These are phyloP conservation scores for Ailanthus altissimus DNA, from an alignment of 345 rosid species.

Conservation along the genomic window DNA sequence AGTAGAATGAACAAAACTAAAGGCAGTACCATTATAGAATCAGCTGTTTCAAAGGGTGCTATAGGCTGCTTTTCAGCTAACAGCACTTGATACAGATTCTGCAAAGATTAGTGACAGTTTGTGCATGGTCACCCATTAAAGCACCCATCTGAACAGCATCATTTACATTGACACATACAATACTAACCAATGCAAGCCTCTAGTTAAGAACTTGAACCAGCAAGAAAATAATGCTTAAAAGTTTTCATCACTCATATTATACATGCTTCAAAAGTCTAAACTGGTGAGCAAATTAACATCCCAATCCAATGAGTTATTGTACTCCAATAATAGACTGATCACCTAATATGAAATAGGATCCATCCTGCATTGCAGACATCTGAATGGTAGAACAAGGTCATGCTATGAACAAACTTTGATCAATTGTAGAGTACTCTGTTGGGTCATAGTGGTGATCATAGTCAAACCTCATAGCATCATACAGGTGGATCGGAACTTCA, in stretches of 20 bases:
- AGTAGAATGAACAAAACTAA: background rate
- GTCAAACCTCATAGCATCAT: slow-evolving; percentile 56
- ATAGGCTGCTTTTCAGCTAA: too few relatives aligned
- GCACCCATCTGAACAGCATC: slow-evolving; percentile 11
- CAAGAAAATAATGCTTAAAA: slow-evolving; percentile 33
- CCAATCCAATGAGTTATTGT: slow-evolving; percentile 28
- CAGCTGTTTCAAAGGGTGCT: background rate
- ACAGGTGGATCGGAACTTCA: slow-evolving; percentile 54
- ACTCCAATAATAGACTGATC: slow-evolving; percentile 22
- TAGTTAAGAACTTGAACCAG: slow-evolving; percentile 24
- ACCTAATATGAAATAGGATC: slow-evolving; percentile 18
- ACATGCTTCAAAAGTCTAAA: slow-evolving; percentile 32
- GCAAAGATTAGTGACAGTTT: background rate
- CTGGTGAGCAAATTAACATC: slow-evolving; percentile 27
- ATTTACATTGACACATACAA: slow-evolving; percentile 9
- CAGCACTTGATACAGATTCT: background rate
- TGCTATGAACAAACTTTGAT: slow-evolving; percentile 69
- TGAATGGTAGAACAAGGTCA: slow-evolving; percentile 37
- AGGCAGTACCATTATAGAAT: background rate
- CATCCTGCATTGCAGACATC: slow-evolving; percentile 3
- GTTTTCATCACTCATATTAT: slow-evolving; percentile 29
- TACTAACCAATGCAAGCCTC: slow-evolving; percentile 1
- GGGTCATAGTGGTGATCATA: slow-evolving; percentile 56
- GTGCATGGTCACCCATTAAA: background rate
- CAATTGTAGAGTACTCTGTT: slow-evolving; percentile 55